These are phyloP conservation scores for Geranium incanum DNA, from an alignment of 441 rosid species.

Conservation along the genomic window DNA sequence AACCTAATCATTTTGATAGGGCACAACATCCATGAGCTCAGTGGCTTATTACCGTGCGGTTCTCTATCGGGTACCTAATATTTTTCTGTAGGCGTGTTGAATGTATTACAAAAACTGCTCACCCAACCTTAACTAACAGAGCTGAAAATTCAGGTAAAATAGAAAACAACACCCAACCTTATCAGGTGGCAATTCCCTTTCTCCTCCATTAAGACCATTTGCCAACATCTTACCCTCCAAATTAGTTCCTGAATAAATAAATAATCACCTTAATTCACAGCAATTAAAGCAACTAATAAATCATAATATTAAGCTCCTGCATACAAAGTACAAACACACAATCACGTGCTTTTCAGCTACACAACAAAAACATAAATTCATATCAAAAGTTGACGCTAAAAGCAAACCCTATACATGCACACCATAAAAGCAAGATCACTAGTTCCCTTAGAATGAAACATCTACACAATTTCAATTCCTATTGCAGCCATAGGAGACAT, in stretches of 20 bases:
- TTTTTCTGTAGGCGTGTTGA: not conserved
- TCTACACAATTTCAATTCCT: not conserved
- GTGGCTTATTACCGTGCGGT: not conserved
- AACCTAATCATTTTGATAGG: not conserved
- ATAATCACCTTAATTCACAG: constrained; percentile 9
- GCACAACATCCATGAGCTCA: not conserved
- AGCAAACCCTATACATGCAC: not conserved
- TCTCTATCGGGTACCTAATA: not conserved
- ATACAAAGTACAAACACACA: not conserved
- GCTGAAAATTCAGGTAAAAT: not conserved
- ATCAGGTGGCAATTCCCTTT: constrained; percentile 22
- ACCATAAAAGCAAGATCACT: not conserved
- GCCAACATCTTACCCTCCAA: constrained; percentile 23
- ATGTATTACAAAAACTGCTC: constrained; percentile 6
- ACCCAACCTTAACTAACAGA: not conserved
- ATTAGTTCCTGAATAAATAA: constrained; percentile 31
- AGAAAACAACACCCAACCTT: constrained; percentile 26
- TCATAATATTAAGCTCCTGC: not conserved
- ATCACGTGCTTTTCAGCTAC: not conserved
- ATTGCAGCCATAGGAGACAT: too few relatives aligned
- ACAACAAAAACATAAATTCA: not conserved
- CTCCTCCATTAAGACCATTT: constrained; percentile 28
- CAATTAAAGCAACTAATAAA: not conserved
- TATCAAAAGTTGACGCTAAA: too few relatives aligned
- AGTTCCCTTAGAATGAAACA: not conserved